Base-by-base conservation (phyloP, 83 land plant species). In the Picea mariana region DNA sequence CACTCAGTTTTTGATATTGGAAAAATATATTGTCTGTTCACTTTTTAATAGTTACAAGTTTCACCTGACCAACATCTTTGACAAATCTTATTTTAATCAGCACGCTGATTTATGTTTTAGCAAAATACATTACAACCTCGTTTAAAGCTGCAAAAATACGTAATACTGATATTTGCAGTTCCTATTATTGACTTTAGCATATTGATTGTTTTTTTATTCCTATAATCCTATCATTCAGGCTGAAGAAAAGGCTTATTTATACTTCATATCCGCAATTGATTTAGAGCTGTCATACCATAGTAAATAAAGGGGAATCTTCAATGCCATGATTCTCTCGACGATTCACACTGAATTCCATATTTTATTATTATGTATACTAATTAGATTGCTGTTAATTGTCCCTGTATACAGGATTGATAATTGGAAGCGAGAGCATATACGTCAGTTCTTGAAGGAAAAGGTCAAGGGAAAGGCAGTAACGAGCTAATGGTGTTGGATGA, bases 341-440 rank as follows among this genome's bases (percentile, higher is more conserved):
- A 8, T 17, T 49, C 8, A 16, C 23, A 58, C 6, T 52, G 40
- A 79, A 66, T 18, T 52, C 55, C 23, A 15, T 67, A 40, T 59
- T 17, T 34, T 83, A 67, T 27, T 62, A 31, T 31, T 60, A 24
- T 5, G 21, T 52, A 34, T 75, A 13, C 40, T 15, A 27, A n/a
- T 31, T 17, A 13, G 68, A 20, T 40, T 83, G 62, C 52, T 52
- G 65, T 59, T 12, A 18, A 15, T 42, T 76, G 65, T 77, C 77
- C 20, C 34, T 65, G 38, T 17, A 40, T 86, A 77, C 95, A 96
- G 99, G 80, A 93, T 96, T 85, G 99, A 96, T 82, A 94, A 96
- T 69, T 96, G 99, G 99, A 96, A 96, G 81, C 88, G 93, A 20
- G 97, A 96, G 67, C 99, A 96, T 67, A 91, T 96, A 44, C 87